A percentile compares a stretch with the other conserved stretches of the same genome.
Conservation (phyloP, 176 grass and related monocot species). For the Ensete glaucum region DNA sequence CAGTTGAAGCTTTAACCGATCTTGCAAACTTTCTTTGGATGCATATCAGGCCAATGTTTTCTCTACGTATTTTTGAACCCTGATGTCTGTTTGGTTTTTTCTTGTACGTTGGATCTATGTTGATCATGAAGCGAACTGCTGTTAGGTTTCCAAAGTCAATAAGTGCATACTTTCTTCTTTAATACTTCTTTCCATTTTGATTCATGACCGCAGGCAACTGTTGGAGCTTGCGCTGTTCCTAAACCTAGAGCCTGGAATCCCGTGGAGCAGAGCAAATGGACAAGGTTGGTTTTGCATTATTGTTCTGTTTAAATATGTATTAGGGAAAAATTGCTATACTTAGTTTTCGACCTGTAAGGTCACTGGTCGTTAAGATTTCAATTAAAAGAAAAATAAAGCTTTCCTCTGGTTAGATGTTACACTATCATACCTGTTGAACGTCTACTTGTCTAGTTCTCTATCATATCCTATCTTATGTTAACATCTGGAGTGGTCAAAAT, state of each 20-base stretch:
- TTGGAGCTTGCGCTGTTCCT: conserved; percentile 4
- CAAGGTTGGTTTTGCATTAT: background rate
- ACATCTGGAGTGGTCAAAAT: too few species aligned
- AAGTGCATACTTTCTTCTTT: background rate
- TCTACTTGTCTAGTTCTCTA: background rate
- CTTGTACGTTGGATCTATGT: background rate
- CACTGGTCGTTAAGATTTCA: background rate
- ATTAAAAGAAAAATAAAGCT: background rate
- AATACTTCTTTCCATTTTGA: background rate
- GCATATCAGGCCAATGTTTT: background rate
- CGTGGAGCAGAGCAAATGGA: conserved; percentile 15
- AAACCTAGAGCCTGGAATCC: conserved; percentile 19
- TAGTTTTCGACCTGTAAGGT: background rate
- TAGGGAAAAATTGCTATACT: background rate
- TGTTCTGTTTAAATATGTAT: background rate
- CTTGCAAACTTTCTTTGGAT: background rate
- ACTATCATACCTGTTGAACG: background rate
- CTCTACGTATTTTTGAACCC: background rate
- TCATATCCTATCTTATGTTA: background rate
- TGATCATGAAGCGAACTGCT: background rate
- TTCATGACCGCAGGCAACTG: conserved; percentile 8
- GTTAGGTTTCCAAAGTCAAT: background rate
- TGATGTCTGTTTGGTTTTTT: background rate
- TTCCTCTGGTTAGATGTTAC: background rate
- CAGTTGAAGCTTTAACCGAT: background rate